Evolutionary conservation across 805 yeast species (phyloP), one percentile per base, ranked within the genome.

Genomic region (Candida namnaoensis): DNA sequence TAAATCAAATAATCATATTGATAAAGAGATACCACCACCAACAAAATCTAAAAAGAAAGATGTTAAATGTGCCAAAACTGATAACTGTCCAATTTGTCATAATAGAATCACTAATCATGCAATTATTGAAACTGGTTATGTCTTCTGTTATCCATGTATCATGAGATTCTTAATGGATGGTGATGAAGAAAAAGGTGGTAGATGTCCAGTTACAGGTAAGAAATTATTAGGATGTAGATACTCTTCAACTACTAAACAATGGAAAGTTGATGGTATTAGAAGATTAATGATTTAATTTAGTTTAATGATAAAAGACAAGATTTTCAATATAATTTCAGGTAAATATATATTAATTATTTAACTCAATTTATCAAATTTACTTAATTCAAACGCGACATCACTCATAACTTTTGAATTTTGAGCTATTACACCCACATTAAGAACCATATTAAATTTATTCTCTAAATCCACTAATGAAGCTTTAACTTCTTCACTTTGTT

Each of bases 131-230:
- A 88, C 98, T 0, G 99, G 99, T 0, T 80, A 78, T 47, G 95
- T 88, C 0, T 85, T 82, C 50, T 88, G 96, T 60, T 88, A 90
- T 60, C 78, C 86, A 11, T 93, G 98, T 60, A 87, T 90, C 13
- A 78, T 77, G 53, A 72, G 74, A 38, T 75, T 76, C 53, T 65
- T 90, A 37, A 68, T 74, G 27, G 72, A 69, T 38, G 72, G 66
- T 1, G 65, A 61, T 41, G 62, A 66, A 19, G 52, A 55, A 14
- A 64, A 65, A 14, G 85, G 82, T 8, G 90, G 90, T 3, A 67
- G 81, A 47, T 91, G 98, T 56, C 98, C 98, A 0, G 72, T 85
- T 1, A 84, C 96, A 0, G 85, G 88, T 1, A 78, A 72, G 42
- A 74, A 68, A 49, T 64, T 91, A 32, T 58, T 88, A 32, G 86